A percentile compares a stretch with the other conserved stretches of the same genome.
Conservation (phyloP, 2,329 filamentous ascomycete genomes). For the Aspergillus transmontanensis region DNA sequence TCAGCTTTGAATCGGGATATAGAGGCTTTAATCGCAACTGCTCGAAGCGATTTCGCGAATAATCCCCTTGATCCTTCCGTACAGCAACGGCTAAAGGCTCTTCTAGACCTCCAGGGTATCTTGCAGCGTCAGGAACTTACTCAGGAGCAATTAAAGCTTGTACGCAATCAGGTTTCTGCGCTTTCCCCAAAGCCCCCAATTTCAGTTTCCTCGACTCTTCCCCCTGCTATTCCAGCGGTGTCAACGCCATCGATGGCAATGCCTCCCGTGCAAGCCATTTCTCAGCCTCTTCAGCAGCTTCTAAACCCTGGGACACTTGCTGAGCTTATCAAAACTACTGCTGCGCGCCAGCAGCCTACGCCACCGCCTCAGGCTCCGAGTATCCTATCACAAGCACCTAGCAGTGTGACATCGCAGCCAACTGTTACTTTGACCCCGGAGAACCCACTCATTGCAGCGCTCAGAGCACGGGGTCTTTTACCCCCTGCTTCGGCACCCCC, state of each 20-base stretch:
- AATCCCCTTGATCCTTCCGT: slow-evolving; percentile 75
- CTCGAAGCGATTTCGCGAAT: slow-evolving; percentile 72
- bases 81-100: slow-evolving; percentile 78
- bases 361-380: slow-evolving; percentile 51
- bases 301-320: slow-evolving; percentile 48
- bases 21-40: slow-evolving; percentile 72
- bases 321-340: slow-evolving; percentile 48
- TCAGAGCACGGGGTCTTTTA: slow-evolving; percentile 70
- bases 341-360: slow-evolving; percentile 41
- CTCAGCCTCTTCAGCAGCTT: slow-evolving; percentile 39
- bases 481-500: slow-evolving; percentile 49
- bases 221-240: slow-evolving; percentile 21
- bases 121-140: slow-evolving; percentile 77
- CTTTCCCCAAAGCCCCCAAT: slow-evolving; percentile 55
- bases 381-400: slow-evolving; percentile 55
- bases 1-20: slow-evolving; percentile 82
- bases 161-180: slow-evolving; percentile 81
- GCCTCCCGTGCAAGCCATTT: slow-evolving; percentile 37
- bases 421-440: slow-evolving; percentile 50
- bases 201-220: slow-evolving; percentile 19
- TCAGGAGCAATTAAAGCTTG: slow-evolving; percentile 77
- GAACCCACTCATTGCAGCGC: slow-evolving; percentile 65
- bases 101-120: slow-evolving; percentile 81
- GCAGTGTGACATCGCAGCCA: slow-evolving; percentile 56
- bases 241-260: slow-evolving; percentile 48